Percentiles rank a stretch among this genome's conserved stretches.
phyloP scores from a whole-genome alignment of 2,329 filamentous ascomycete genomes.

The Diplodia seriata region DNA sequence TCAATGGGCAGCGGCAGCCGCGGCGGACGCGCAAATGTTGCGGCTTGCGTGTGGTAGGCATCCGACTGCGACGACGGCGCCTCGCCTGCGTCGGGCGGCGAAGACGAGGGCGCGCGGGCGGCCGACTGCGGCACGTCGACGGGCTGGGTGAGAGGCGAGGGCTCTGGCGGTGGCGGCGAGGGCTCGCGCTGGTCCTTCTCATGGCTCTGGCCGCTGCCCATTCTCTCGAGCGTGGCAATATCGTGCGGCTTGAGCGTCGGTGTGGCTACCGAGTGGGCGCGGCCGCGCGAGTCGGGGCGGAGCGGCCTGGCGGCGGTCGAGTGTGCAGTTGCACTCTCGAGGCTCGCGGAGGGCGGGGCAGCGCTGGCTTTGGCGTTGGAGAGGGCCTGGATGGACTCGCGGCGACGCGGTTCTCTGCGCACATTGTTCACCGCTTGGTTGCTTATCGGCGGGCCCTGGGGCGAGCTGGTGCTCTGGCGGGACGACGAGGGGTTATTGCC shows the following conservation, averaged over 20 bases:
- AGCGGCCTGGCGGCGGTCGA: constrained; percentile 37
- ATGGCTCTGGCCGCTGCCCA: constrained; percentile 52
- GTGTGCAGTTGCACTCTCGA: constrained; percentile 45
- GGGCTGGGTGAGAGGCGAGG: constrained; percentile 47
- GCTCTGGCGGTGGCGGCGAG: constrained; percentile 25
- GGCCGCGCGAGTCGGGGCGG: constrained; percentile 41
- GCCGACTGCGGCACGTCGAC: constrained; percentile 47
- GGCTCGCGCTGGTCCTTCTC: constrained; percentile 37
- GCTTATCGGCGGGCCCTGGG: constrained; percentile 36
- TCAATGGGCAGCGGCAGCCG: constrained; percentile 92
- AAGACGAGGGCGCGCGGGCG: constrained; percentile 35
- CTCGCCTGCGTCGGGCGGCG: constrained; percentile 40
- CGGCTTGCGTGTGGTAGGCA: constrained; percentile 48
- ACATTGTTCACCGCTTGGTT: constrained; percentile 38
- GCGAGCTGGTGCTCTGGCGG: constrained; percentile 35
- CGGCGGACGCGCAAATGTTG: constrained; percentile 71
- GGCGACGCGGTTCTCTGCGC: constrained; percentile 44
- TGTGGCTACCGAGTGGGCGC: constrained; percentile 39
- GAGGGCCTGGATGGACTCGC: constrained; percentile 51
- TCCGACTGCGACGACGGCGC: constrained; percentile 34
- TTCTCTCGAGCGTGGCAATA: constrained; percentile 39
- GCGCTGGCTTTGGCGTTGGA: constrained; percentile 46
- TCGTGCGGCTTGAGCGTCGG: constrained; percentile 39
- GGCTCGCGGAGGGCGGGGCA: constrained; percentile 48
- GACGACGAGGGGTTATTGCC: constrained; percentile 48